Conservation (phyloP, 306 rosid species). For the Oxytropis ochrocephala region DNA sequence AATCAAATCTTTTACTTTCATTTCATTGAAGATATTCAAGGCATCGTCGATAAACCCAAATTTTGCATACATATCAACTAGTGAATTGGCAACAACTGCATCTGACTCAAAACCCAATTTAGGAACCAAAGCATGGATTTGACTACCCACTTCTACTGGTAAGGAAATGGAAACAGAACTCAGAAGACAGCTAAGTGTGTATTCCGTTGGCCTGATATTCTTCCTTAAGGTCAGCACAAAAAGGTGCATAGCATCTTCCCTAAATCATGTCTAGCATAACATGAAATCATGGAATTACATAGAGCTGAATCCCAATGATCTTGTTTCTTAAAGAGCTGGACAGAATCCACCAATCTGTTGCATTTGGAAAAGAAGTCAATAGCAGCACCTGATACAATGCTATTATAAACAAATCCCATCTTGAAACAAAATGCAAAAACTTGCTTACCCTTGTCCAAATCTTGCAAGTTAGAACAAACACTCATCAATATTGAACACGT, state of each 20-base stretch:
- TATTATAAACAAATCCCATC: slow-evolving; percentile 66
- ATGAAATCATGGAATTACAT: slow-evolving; percentile 76
- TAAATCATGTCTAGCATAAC: slow-evolving; percentile 51
- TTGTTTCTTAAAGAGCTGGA: slow-evolving; percentile 47
- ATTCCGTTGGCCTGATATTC: slow-evolving; percentile 67
- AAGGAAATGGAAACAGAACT: slow-evolving; percentile 47
- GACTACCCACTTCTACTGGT: slow-evolving; percentile 51
- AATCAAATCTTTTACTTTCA: slow-evolving; percentile 54
- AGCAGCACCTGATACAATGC: slow-evolving; percentile 67
- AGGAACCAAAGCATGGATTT: slow-evolving; percentile 61
- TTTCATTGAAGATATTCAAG: slow-evolving; percentile 41
- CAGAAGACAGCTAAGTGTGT: slow-evolving; percentile 58
- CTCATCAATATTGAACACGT: slow-evolving; percentile 57
- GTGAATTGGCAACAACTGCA: slow-evolving; percentile 58
- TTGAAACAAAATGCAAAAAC: slow-evolving; percentile 57
- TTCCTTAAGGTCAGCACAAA: slow-evolving; percentile 53
- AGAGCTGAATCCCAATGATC: slow-evolving; percentile 53
- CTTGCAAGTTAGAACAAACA: slow-evolving; percentile 53
- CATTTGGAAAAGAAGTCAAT: slow-evolving; percentile 86
- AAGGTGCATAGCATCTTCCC: slow-evolving; percentile 46
- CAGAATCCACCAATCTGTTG: slow-evolving; percentile 72
- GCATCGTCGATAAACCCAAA: slow-evolving; percentile 54
- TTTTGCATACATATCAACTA: slow-evolving; percentile 63
- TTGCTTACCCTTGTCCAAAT: slow-evolving; percentile 80
- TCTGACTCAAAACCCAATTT: slow-evolving; percentile 66